Evolutionary conservation across 192 early-diverging fungal genomes (phyloP).

Genomic region (Glomus cerebriforme): DNA sequence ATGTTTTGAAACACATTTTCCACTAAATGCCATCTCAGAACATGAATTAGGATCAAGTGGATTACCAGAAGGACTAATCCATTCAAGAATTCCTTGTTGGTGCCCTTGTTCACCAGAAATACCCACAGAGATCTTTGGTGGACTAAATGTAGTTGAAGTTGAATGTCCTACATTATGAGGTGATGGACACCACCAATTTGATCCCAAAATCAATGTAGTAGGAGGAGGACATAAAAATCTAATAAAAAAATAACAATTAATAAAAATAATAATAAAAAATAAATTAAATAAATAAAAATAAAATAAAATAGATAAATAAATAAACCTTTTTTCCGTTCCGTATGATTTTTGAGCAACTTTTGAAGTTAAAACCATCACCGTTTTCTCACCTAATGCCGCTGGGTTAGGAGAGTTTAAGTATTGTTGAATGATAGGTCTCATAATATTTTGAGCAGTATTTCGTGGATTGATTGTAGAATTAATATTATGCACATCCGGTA

Average conservation of each 20-base stretch:
- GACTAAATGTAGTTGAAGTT: constrained; percentile 33
- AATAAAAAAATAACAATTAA: constrained; percentile 6
- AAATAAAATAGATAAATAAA: too few species aligned
- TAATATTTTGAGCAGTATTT: not conserved
- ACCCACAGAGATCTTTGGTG: constrained; percentile 58
- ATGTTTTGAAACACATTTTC: constrained; percentile 79
- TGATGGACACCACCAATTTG: constrained; percentile 66
- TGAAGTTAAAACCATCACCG: constrained; percentile 78
- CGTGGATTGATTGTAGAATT: not conserved
- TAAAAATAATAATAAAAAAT: not conserved
- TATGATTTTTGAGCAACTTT: constrained; percentile 94
- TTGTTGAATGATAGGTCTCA: constrained; percentile 40
- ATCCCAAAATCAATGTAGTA: constrained; percentile 75
- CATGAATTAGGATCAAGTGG: constrained; percentile 46
- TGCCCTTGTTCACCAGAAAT: constrained; percentile 59
- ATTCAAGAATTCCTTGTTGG: constrained; percentile 57
- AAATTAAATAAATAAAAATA: not conserved
- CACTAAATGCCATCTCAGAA: constrained; percentile 58
- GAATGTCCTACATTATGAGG: constrained; percentile 17
- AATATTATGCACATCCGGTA: not conserved
- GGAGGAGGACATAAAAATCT: constrained; percentile 84
- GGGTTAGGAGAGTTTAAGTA: constrained; percentile 50
- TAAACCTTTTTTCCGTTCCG: constrained; percentile 84
- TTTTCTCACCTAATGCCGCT: constrained; percentile 52
- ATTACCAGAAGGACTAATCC: constrained; percentile 54